Conservation (phyloP, 2,329 filamentous ascomycete species). For the Coleophoma crateriformis region DNA sequence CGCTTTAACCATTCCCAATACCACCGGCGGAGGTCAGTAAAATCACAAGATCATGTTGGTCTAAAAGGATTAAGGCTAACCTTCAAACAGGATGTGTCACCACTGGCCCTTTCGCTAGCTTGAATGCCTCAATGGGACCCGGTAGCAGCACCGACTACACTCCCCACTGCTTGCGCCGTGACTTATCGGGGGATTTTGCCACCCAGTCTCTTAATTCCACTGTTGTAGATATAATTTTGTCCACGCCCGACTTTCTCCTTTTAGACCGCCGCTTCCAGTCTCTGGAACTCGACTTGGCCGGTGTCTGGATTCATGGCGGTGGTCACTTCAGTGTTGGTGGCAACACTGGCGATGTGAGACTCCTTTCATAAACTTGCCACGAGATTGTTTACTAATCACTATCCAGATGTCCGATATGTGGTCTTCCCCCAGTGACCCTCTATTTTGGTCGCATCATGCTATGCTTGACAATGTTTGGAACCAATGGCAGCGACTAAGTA, state of each 20-base stretch:
- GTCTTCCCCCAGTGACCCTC: slow-evolving; percentile 28
- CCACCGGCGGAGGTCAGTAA: too few species aligned
- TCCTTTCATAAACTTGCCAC: too few species aligned
- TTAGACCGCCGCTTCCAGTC: slow-evolving; percentile 25
- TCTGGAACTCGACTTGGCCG: slow-evolving; percentile 10
- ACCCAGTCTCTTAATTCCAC: slow-evolving; percentile 8
- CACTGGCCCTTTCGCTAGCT: slow-evolving; percentile 28
- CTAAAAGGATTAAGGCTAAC: not conserved
- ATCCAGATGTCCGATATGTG: slow-evolving; percentile 13
- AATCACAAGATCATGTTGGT: too few species aligned
- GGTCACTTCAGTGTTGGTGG: slow-evolving; percentile 24
- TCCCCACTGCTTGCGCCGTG: slow-evolving; percentile 27
- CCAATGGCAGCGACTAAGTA: slow-evolving; percentile 21
- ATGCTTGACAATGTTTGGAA: slow-evolving; percentile 20
- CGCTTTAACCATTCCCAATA: too few species aligned
- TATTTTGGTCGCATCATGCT: slow-evolving; percentile 26
- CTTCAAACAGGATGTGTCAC: slow-evolving; percentile 37
- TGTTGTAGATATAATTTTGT: slow-evolving; percentile 9
- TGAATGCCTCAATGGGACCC: slow-evolving; percentile 6
- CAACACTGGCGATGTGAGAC: slow-evolving; percentile 22
- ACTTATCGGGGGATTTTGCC: slow-evolving; percentile 21
- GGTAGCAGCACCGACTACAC: slow-evolving; percentile 14
- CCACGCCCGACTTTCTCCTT: slow-evolving; percentile 18
- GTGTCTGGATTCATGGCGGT: slow-evolving; percentile 21
- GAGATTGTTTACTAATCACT: too few species aligned